Percentiles rank a stretch among this genome's conserved stretches.
Evolutionary conservation across 169 alveolate genomes (phyloP).

Genomic region (Cryptosporidium canis): DNA sequence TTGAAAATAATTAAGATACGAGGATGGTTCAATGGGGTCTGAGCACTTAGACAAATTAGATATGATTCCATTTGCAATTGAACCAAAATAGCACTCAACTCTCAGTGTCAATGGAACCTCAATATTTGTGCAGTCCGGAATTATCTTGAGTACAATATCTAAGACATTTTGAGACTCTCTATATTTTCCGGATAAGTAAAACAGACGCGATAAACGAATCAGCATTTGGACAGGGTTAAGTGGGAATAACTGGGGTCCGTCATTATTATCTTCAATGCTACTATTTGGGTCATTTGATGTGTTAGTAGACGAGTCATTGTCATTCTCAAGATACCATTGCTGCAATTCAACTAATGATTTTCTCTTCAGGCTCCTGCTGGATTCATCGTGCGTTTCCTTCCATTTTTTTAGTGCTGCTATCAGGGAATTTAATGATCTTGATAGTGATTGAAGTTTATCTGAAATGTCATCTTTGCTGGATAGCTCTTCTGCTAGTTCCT

Average conservation of each 20-base stretch:
- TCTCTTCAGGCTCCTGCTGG: slow-evolving; percentile 61
- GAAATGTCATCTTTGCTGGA: neutral
- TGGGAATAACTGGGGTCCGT: slow-evolving; percentile 15
- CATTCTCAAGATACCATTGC: slow-evolving; percentile 45
- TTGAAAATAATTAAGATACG: slow-evolving; percentile 63
- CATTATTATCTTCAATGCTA: neutral
- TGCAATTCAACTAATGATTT: slow-evolving; percentile 55
- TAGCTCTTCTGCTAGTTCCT: neutral
- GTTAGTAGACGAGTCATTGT: neutral
- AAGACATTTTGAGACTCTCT: slow-evolving; percentile 47
- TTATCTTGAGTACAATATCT: slow-evolving; percentile 37
- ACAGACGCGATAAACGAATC: slow-evolving; percentile 43
- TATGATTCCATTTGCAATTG: slow-evolving; percentile 63
- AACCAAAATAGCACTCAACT: slow-evolving; percentile 64
- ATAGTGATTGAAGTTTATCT: neutral
- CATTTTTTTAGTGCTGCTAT: slow-evolving; percentile 60
- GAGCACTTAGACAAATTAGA: slow-evolving; percentile 25
- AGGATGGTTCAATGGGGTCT: slow-evolving; percentile 45
- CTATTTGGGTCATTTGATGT: neutral
- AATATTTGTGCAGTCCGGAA: slow-evolving; percentile 62
- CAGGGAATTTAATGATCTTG: slow-evolving; percentile 7
- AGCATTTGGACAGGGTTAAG: slow-evolving; percentile 54
- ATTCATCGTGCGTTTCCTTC: slow-evolving; percentile 70
- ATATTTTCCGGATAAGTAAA: slow-evolving; percentile 43
- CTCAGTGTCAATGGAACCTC: slow-evolving; percentile 48